phyloP scores from a whole-genome alignment of 371 early-diverging fungal species.

The Coemansia sp. region DNA sequence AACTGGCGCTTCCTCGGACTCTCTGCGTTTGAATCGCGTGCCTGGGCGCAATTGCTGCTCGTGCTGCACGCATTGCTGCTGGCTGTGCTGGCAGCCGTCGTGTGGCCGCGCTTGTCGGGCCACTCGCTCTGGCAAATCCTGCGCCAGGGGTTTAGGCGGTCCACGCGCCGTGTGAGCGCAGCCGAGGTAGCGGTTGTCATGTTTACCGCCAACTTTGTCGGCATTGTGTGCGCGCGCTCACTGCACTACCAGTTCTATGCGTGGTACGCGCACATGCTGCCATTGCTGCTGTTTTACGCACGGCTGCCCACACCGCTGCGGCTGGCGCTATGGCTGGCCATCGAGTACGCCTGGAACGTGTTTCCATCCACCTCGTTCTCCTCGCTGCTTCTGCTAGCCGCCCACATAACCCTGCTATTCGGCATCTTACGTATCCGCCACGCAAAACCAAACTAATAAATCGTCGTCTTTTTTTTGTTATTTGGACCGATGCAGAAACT shows the following conservation, averaged over 20 bases:
- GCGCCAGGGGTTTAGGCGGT: neutral
- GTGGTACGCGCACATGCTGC: conserved; percentile 88
- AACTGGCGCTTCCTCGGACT: conserved; percentile 87
- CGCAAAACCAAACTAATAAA: neutral
- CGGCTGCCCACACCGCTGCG: conserved; percentile 20
- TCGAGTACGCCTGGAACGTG: conserved; percentile 79
- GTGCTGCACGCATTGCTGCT: conserved; percentile 62
- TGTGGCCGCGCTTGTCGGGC: conserved; percentile 49
- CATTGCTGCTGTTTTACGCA: conserved; percentile 70
- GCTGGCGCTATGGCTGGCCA: conserved; percentile 38
- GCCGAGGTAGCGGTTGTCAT: conserved; percentile 53
- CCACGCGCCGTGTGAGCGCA: neutral
- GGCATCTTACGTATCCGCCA: conserved; percentile 24
- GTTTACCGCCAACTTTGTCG: conserved; percentile 84
- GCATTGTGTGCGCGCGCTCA: conserved; percentile 83
- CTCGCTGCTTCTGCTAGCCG: conserved; percentile 56
- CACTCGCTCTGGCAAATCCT: conserved; percentile 8
- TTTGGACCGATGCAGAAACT: conserved; percentile 54
- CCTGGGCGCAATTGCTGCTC: conserved; percentile 65
- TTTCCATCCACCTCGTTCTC: conserved; percentile 67
- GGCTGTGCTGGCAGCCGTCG: conserved; percentile 57
- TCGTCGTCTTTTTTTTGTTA: neutral
- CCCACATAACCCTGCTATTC: conserved; percentile 55
- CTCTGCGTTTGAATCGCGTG: conserved; percentile 62
- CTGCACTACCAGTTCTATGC: conserved; percentile 95